Base-by-base conservation (phyloP, 495 filamentous ascomycete genomes). In the Podospora pseudopauciseta region DNA sequence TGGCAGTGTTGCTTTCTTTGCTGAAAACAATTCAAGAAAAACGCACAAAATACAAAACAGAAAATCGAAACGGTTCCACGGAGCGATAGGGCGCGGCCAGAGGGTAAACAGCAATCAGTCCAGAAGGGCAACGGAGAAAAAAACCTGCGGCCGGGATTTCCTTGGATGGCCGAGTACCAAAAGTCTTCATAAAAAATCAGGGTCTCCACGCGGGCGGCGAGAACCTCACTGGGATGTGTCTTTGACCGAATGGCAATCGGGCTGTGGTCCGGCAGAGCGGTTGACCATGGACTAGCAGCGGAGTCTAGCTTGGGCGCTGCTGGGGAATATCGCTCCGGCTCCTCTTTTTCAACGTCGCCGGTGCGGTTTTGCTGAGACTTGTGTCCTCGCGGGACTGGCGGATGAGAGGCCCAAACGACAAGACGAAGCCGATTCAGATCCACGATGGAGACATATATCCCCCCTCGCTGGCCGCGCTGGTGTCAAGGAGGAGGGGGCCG, bases 171-270 rank as follows among this genome's bases (percentile, higher is more conserved):
- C 23, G 75, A 69, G 65, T 66, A 70, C 69, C 72, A 74, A 75
- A 71, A 67, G 64, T 65, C 71, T 61, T 70, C 65, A 68, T 19
- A 68, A 74, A 68, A 49, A 65, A 68, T 60, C 68, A 70, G 60
- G 65, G 72, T 72, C 69, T 75, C 75, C 75, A 77, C 75, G 75
- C 39, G 71, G 63, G 67, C 72, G 74, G 72, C 65, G 74, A 73
- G 70, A 67, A 66, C 75, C 71, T 77, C 74, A 71, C 72, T 69
- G 68, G 75, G 68, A 72, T 75, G 67, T 71, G 68, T 72, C 66
- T 70, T 72, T 65, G 66, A 68, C 62, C 60, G 62, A 63, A 62
- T 66, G 60, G 64, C 69, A 49, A 72, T 64, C 64, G 66, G 62
- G 53, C 64, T 27, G 57, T 54, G 66, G 63, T 68, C 71, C 68